Evolutionary conservation across 371 early-diverging fungal genomes (phyloP).

Genomic region (Blastocladiella emersonii): DNA sequence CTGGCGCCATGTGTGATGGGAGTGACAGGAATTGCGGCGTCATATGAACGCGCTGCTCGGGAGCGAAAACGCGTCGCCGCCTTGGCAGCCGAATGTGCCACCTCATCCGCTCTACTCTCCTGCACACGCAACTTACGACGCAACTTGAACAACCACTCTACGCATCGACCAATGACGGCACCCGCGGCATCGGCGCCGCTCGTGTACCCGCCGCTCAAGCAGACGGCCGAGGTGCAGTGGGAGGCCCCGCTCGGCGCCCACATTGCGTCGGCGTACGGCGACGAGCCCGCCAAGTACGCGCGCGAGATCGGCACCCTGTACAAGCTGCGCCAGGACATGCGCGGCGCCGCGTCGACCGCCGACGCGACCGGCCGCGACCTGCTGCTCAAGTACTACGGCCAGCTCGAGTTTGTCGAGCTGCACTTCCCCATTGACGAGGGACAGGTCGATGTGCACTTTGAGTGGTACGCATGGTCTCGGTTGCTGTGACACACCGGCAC

Average conservation of each 20-base stretch:
- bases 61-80: too few relatives aligned
- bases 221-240: slow-evolving; percentile 84
- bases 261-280: slow-evolving; percentile 70
- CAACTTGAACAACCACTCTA: too few relatives aligned
- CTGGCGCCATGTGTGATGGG: too few relatives aligned
- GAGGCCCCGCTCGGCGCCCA: slow-evolving; percentile 60
- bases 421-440: slow-evolving; percentile 85
- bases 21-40: too few relatives aligned
- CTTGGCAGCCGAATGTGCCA: too few relatives aligned
- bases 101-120: too few relatives aligned
- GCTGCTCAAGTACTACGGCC: slow-evolving; percentile 87
- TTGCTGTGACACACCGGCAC: too few relatives aligned
- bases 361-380: slow-evolving; percentile 83
- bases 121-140: too few relatives aligned
- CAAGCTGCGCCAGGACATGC: slow-evolving; percentile 84
- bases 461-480: slow-evolving; percentile 46
- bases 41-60: too few relatives aligned
- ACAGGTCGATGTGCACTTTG: slow-evolving; percentile 68
- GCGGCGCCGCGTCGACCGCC: slow-evolving; percentile 62
- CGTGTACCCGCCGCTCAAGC: slow-evolving; percentile 46
- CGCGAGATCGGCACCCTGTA: slow-evolving; percentile 70
- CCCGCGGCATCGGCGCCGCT: not conserved
- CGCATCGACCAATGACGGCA: too few relatives aligned
- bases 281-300: slow-evolving; percentile 78
- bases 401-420: slow-evolving; percentile 83